Percentiles rank a stretch among this genome's conserved stretches.
These are phyloP conservation scores for Candida dubliniensis DNA, from an alignment of 1,139 yeast species.

Conservation along the genomic window DNA sequence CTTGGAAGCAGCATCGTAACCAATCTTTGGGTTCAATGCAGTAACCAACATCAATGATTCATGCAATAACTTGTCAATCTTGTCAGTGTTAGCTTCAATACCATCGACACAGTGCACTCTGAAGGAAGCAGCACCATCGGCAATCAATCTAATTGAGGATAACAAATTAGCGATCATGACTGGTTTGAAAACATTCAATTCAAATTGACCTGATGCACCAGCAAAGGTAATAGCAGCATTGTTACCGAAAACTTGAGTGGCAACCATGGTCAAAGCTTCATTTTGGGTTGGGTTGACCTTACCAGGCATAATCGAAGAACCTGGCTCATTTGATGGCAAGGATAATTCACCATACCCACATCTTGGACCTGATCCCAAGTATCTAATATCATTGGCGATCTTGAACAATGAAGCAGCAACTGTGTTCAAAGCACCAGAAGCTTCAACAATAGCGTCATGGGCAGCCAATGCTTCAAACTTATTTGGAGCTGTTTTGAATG, in stretches of 20 bases:
- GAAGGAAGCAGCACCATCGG: constrained; percentile 88
- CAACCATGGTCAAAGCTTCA: constrained; percentile 98
- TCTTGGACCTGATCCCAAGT: constrained; percentile 98
- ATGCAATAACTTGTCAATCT: constrained; percentile 81
- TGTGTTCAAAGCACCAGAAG: constrained; percentile 95
- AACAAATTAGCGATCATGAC: constrained; percentile 89
- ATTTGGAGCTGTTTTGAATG: constrained; percentile 94
- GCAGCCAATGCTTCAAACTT: constrained; percentile 99
- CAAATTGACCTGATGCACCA: constrained; percentile 98
- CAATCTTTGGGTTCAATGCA: constrained; percentile 97
- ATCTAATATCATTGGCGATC: constrained; percentile 96
- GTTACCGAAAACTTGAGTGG: constrained; percentile 97
- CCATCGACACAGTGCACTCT: constrained; percentile 95
- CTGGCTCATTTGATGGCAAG: constrained; percentile 98
- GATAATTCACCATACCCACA: constrained; percentile 97
- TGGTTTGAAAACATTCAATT: constrained; percentile 96
- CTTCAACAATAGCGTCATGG: constrained; percentile 96
- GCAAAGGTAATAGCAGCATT: constrained; percentile 92
- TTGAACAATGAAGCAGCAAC: constrained; percentile 90
- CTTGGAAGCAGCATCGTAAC: constrained; percentile 95
- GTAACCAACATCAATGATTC: constrained; percentile 98
- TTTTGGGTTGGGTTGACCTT: constrained; percentile 99
- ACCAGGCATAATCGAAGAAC: constrained; percentile 99
- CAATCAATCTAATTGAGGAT: constrained; percentile 80
- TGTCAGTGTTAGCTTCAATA: constrained; percentile 81